Percentiles rank a stretch among this genome's conserved stretches.
phyloP scores from a whole-genome alignment of 139 green algal species.

The Marvania coccoides region DNA sequence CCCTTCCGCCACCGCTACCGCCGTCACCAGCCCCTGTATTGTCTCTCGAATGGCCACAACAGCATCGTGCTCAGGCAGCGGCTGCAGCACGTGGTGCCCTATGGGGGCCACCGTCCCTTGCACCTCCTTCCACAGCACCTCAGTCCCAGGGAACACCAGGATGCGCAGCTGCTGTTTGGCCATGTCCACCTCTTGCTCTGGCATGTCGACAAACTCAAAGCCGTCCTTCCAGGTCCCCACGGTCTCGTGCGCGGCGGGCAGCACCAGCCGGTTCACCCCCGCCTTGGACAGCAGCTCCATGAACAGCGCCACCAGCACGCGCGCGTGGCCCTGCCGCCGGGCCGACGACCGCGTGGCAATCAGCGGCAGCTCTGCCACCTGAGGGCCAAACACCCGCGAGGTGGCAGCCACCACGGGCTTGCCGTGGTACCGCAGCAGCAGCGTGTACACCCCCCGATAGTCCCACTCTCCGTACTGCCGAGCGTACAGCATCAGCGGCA shows the following conservation, averaged over 20 bases:
- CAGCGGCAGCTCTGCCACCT: slow-evolving; percentile 82
- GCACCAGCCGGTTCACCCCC: slow-evolving; percentile 39
- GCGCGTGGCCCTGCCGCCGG: slow-evolving; percentile 65
- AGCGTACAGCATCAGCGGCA: slow-evolving; percentile 77
- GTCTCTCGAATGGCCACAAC: neutral
- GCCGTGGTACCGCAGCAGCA: slow-evolving; percentile 65
- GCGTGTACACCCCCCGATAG: slow-evolving; percentile 75
- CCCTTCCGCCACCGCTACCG: neutral
- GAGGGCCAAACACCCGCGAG: slow-evolving; percentile 67
- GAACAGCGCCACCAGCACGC: slow-evolving; percentile 52
- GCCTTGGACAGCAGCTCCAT: slow-evolving; percentile 36
- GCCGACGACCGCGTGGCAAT: slow-evolving; percentile 68
- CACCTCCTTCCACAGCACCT: slow-evolving; percentile 39
- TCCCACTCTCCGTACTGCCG: slow-evolving; percentile 62
- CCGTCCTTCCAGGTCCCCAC: slow-evolving; percentile 44
- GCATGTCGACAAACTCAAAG: slow-evolving; percentile 50
- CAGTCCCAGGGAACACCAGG: slow-evolving; percentile 70
- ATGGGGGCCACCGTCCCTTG: neutral
- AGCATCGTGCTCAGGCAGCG: neutral
- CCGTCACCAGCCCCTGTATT: neutral
- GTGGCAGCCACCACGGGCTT: slow-evolving; percentile 63
- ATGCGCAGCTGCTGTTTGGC: slow-evolving; percentile 60
- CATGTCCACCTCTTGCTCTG: slow-evolving; percentile 30
- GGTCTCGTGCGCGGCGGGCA: slow-evolving; percentile 46
- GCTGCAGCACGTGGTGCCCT: slow-evolving; percentile 17